Evolutionary conservation across 176 grass and related monocot species (phyloP), one percentile per base, ranked within the genome.

Genomic region (Themeda triandra): DNA sequence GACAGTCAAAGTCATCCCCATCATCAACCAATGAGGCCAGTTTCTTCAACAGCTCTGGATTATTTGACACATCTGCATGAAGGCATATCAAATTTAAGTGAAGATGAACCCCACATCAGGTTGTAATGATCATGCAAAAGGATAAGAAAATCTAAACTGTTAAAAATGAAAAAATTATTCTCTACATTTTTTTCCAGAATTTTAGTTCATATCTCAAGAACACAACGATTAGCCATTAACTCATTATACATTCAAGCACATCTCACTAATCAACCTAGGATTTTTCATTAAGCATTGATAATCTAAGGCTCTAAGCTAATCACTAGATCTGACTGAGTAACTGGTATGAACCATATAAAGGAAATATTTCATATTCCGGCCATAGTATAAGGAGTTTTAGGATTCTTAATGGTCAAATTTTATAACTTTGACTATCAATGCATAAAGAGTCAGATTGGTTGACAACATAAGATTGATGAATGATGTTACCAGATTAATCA

Each of bases 1-100:
- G 96, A 80, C 96, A 98, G 45, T 95, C 93, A 2, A 98, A 98
- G 81, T 98, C 96, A 72, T 98, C 96, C 87, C 96, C 93, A 62
- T 98, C 96, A 51, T 92, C 87, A 62, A 93, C 90, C 84, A 98
- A 76, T 18, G 81, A 95, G 8, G 89, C 91, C 19, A 98, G 81
- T 83, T 98, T 98, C 87, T 98, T 95, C 77, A 95, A 80, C 58
- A 98, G 81, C 74, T 95, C 91, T 66, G 93, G 91, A 46, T 84
- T 92, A 9, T 84, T 88, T n/a, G 96, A 85, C 31, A 95, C 96
- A 84, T 98, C 96, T 98, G 86, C 44, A 79, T 58, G 4, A 82
- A 56, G 39, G 21, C 80, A 82, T 49, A 53, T 44, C 65, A 54
- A 7, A 48, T 5, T 42, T 54, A 41, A 70, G 37, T 39, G 37